These are phyloP conservation scores for Colletotrichum spaethianum DNA, from an alignment of 2,329 filamentous ascomycete species.

Conservation along the genomic window DNA sequence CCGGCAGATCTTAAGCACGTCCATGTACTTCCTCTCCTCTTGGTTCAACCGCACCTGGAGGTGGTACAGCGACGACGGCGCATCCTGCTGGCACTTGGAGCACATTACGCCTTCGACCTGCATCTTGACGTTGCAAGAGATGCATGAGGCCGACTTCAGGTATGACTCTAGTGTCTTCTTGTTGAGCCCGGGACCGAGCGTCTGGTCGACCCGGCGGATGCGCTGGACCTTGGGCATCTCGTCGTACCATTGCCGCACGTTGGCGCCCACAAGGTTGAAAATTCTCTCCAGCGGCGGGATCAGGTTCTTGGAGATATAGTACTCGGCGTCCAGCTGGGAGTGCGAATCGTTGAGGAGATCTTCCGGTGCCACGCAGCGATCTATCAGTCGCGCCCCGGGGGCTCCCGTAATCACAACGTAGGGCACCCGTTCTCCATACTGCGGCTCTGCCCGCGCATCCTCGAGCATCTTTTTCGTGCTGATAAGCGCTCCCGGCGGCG, in stretches of 20 bases:
- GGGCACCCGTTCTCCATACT: constrained; percentile 94
- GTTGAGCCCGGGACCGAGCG: constrained; percentile 49
- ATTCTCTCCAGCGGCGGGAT: constrained; percentile 96
- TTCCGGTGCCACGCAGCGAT: constrained; percentile 92
- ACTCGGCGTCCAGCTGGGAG: constrained; percentile 89
- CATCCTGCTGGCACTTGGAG: constrained; percentile 65
- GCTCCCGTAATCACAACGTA: constrained; percentile 94
- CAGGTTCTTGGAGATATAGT: constrained; percentile 96
- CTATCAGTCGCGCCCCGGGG: constrained; percentile 86
- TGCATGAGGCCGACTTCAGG: constrained; percentile 84
- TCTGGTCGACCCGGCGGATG: constrained; percentile 72
- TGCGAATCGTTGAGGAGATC: constrained; percentile 83
- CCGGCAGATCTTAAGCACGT: constrained; percentile 81
- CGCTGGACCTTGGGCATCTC: constrained; percentile 95
- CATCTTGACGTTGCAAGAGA: constrained; percentile 78
- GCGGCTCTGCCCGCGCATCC: constrained; percentile 89
- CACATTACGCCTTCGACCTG: constrained; percentile 65
- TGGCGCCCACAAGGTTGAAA: constrained; percentile 95
- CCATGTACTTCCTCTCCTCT: constrained; percentile 74
- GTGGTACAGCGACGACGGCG: constrained; percentile 73
- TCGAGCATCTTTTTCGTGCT: constrained; percentile 88
- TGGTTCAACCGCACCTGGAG: constrained; percentile 74
- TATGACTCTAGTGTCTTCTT: constrained; percentile 88
- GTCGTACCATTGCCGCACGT: constrained; percentile 92
- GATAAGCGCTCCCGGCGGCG: constrained; percentile 90